These are phyloP conservation scores for Scedosporium aurantiacum DNA, from an alignment of 2,329 filamentous ascomycete species.

Conservation along the genomic window DNA sequence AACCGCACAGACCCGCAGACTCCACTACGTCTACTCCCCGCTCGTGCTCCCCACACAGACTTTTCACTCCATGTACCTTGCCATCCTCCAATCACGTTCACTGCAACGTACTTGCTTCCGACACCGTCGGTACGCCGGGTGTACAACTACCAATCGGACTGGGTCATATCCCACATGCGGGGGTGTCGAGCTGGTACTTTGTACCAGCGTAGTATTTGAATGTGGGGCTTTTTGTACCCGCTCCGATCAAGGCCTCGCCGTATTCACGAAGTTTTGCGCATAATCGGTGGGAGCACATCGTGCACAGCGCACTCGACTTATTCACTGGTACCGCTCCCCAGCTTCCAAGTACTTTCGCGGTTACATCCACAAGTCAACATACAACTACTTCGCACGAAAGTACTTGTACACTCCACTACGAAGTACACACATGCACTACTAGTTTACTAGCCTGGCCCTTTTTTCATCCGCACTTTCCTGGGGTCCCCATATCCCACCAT, in stretches of 20 bases:
- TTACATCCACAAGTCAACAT: neutral
- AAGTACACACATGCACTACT: too few relatives aligned
- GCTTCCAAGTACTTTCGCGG: neutral
- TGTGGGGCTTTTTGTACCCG: neutral
- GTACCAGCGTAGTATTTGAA: neutral
- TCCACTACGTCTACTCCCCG: neutral
- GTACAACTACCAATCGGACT: neutral
- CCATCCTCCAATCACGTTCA: neutral
- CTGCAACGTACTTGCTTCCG: neutral
- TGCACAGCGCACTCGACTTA: neutral
- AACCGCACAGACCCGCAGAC: neutral
- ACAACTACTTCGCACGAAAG: too few relatives aligned
- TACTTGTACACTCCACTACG: neutral
- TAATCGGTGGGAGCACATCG: neutral
- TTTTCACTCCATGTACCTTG: neutral
- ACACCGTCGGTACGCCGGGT: neutral
- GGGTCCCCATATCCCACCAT: neutral
- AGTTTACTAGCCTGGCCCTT: neutral
- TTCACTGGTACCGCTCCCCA: neutral
- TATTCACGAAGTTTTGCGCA: neutral
- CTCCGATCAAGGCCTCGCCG: neutral
- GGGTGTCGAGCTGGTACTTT: neutral
- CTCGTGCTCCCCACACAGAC: neutral
- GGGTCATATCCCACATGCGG: neutral
- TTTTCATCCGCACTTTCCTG: neutral